Conservation (phyloP, 225 moss, liverwort and hornwort species). For the Polytrichum formosum region DNA sequence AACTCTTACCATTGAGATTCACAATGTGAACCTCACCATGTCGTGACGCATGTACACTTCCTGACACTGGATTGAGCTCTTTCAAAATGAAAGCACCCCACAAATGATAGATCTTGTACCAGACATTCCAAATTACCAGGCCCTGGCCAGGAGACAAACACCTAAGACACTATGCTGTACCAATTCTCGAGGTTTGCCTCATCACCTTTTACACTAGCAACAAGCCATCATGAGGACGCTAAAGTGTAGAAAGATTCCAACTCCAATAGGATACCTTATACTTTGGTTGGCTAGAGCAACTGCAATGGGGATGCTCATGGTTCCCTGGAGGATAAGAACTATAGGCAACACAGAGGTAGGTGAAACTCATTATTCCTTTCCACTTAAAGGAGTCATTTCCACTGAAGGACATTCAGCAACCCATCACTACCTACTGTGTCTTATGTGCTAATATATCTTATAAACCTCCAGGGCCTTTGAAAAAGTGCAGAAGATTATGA, state of each 20-base stretch:
- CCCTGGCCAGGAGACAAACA: conserved; percentile 13
- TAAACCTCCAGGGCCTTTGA: neutral
- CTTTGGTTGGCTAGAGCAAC: neutral
- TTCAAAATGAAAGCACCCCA: conserved; percentile 13
- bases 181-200: neutral
- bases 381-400: too few relatives aligned
- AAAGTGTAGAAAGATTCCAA: neutral
- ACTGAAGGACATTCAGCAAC: too few relatives aligned
- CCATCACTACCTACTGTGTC: neutral
- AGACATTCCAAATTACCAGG: conserved; percentile 16
- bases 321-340: too few relatives aligned
- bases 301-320: neutral
- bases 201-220: neutral
- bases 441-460: neutral
- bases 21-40: conserved; percentile 18
- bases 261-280: neutral
- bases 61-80: conserved; percentile 10
- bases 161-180: neutral
- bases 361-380: too few relatives aligned
- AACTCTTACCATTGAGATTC: conserved; percentile 30
- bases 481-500: conserved; percentile 7
- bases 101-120: conserved; percentile 22
- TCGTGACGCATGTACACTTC: conserved; percentile 24
- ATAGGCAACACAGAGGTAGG: too few relatives aligned
- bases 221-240: conserved; percentile 8